Evolutionary conservation across 495 filamentous ascomycete species (phyloP).

Genomic region (Cudoniella acicularis): DNA sequence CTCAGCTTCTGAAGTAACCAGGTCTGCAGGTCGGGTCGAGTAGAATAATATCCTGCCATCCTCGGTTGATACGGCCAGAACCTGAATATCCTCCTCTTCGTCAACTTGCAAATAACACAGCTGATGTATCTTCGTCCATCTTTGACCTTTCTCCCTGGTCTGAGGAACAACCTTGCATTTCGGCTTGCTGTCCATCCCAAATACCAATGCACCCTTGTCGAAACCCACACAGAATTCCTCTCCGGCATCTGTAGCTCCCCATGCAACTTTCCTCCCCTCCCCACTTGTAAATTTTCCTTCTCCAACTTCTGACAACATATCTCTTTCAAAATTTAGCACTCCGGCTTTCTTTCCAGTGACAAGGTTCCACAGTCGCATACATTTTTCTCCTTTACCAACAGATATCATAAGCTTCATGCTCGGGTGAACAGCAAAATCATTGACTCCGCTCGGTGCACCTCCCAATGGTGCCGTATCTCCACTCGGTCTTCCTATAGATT

Average conservation of each 20-base stretch:
- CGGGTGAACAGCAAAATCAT: conserved; percentile 92
- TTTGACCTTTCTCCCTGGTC: conserved; percentile 32
- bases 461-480: conserved; percentile 88
- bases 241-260: conserved; percentile 60
- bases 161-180: conserved; percentile 65
- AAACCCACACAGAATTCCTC: conserved; percentile 88
- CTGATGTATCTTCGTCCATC: conserved; percentile 72
- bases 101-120: conserved; percentile 61
- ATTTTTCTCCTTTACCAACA: conserved; percentile 81
- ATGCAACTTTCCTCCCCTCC: conserved; percentile 79
- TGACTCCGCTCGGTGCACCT: conserved; percentile 82
- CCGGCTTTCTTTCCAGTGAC: conserved; percentile 94
- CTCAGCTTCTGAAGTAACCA: conserved; percentile 23
- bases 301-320: conserved; percentile 63
- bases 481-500: conserved; percentile 74
- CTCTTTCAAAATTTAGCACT: conserved; percentile 75
- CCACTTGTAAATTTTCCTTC: conserved; percentile 74
- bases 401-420: conserved; percentile 94
- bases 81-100: conserved; percentile 38
- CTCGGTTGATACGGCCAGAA: conserved; percentile 84
- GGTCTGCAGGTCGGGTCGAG: conserved; percentile 49
- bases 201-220: conserved; percentile 79
- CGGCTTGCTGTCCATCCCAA: conserved; percentile 81
- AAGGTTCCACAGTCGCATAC: conserved; percentile 93
- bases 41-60: conserved; percentile 89